Base-by-base conservation (phyloP, 371 early-diverging fungal species). In the Mucor circinelloides region DNA sequence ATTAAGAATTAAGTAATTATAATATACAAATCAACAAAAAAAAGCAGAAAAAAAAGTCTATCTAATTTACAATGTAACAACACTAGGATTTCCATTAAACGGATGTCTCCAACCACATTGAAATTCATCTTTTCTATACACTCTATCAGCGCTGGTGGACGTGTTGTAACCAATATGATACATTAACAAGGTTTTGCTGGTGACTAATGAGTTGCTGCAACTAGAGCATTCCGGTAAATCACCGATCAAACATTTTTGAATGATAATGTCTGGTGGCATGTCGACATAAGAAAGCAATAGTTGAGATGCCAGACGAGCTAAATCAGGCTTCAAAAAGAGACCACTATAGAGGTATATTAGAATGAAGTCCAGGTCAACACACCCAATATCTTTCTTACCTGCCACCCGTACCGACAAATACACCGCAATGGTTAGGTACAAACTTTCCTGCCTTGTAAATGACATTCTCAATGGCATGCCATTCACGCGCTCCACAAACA, bases 31-130 rank as follows among this genome's bases (percentile, higher is more conserved):
- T n/a, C 25, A 50, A 50, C 10, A 46, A 42, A 3, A 42, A 50
- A 50, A 19, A 50, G 19, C 50, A 23, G 19, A 50, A 21, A 48
- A 19, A 7, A 19, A 50, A 8, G 25, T 50, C 50, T 50, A 50
- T 50, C 19, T 23, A 50, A 50, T 50, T 59, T 73, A 73, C 25
- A 73, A 63, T 25, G 70, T 73, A 15, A 73, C 70, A 21, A 73
- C 70, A 44, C 50, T 66, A 12, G 73, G 73, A 48, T 73, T 70
- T 36, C 74, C 74, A 60, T 73, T 73, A 61, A 81, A 83, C 32
- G 79, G 79, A 31, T 84, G 81, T 57, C 84, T 59, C 84, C 84
- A 84, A 30, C 84, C 84, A 63, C 85, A 84, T 56, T 84, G 85
- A 67, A 75, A 83, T 52, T 80, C 73, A 46, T 78, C 70, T 60